Evolutionary conservation across 1,139 yeast species (phyloP).

Genomic region (Pichiaceae sp.): DNA sequence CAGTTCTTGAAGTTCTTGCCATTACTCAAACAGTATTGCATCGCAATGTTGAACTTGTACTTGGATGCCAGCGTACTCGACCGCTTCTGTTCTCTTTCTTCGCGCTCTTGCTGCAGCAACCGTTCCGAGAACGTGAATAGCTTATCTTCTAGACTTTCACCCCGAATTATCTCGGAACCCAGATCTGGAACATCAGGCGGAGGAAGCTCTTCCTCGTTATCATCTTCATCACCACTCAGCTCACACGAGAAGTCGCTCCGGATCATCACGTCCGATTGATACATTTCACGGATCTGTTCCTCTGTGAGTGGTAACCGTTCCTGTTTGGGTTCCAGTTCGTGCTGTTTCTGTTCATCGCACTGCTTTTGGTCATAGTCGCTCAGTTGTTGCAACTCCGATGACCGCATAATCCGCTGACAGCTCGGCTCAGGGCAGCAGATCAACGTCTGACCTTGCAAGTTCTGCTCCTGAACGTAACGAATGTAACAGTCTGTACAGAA

Average conservation of each 20-base stretch:
- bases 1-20: constrained; percentile 57
- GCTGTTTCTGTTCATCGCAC: constrained; percentile 1
- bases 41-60: constrained; percentile 27
- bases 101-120: constrained; percentile 13
- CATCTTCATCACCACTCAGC: constrained; percentile 18
- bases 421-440: constrained; percentile 53
- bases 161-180: not conserved
- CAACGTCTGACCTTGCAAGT: constrained; percentile 41
- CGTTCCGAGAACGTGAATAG: constrained; percentile 18
- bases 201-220: not conserved
- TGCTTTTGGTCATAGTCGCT: constrained; percentile 13
- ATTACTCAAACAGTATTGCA: constrained; percentile 45
- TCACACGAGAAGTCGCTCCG: constrained; percentile 3
- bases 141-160: constrained; percentile 5
- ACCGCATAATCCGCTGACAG: constrained; percentile 16
- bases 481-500: constrained; percentile 64
- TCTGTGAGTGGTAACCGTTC: constrained; percentile 9
- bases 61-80: constrained; percentile 15
- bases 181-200: not conserved
- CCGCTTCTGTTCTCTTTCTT: constrained; percentile 13
- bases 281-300: constrained; percentile 13
- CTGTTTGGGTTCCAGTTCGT: constrained; percentile 1
- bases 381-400: constrained; percentile 17
- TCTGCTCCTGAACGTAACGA: constrained; percentile 44
- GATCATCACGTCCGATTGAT: constrained; percentile 23